phyloP scores from a whole-genome alignment of 495 filamentous ascomycete genomes.

The Cercophora newfieldiana region DNA sequence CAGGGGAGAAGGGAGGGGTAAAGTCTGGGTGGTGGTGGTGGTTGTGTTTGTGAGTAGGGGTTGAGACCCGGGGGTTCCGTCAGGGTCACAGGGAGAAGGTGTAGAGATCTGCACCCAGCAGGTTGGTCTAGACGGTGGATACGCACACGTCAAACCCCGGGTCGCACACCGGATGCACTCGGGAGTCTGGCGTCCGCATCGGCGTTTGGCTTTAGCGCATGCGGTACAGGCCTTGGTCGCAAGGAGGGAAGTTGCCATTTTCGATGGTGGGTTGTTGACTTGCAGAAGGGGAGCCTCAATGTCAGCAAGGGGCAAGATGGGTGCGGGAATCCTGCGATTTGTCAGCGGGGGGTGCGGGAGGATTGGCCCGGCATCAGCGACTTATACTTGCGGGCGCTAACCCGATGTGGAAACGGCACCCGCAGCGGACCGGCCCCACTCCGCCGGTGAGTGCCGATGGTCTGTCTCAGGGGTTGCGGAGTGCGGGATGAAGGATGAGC shows the following conservation, averaged over 20 bases:
- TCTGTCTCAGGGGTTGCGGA: not conserved
- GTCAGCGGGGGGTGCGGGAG: not conserved
- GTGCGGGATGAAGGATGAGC: not conserved
- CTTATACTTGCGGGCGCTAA: constrained; percentile 13
- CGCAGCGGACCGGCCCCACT: constrained; percentile 1
- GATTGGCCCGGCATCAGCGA: not conserved
- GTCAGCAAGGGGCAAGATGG: not conserved
- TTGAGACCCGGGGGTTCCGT: not conserved
- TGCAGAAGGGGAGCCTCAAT: not conserved
- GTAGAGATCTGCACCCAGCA: not conserved
- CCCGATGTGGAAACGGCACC: not conserved
- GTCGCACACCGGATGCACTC: constrained; percentile 21
- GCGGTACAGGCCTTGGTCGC: constrained; percentile 23
- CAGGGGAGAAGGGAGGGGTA: no score
- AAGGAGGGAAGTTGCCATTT: not conserved
- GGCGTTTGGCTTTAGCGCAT: constrained; percentile 26
- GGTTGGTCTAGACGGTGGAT: constrained; percentile 6
- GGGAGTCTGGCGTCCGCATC: constrained; percentile 24
- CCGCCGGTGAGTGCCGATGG: not conserved
- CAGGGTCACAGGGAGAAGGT: not conserved
- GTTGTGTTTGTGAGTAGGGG: not conserved
- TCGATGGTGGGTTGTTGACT: not conserved
- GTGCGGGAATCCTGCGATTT: not conserved
- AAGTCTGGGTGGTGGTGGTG: no score
- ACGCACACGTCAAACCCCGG: constrained; percentile 18